These are phyloP conservation scores for Trichoderma aggressivum DNA, from an alignment of 2,329 filamentous ascomycete genomes.

Conservation along the genomic window DNA sequence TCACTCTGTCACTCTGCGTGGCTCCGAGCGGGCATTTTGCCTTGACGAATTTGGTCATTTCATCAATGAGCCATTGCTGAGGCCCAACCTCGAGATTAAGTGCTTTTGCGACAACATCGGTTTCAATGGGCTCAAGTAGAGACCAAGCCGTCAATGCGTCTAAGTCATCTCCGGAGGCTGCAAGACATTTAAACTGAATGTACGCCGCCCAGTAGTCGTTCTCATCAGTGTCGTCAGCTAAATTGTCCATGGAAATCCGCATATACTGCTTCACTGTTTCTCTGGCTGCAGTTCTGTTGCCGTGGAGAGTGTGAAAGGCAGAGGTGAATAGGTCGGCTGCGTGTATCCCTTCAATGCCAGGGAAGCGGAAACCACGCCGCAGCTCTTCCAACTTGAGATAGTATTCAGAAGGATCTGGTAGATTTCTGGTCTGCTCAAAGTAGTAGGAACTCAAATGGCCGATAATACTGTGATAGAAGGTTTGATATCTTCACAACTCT, in stretches of 20 bases:
- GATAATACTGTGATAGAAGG: background rate
- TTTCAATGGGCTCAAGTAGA: background rate
- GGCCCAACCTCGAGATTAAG: background rate
- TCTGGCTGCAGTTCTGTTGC: background rate
- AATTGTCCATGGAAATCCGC: background rate
- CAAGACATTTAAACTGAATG: background rate
- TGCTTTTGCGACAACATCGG: background rate
- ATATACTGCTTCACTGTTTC: background rate
- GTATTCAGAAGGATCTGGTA: background rate
- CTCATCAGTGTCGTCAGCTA: background rate
- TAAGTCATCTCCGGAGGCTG: background rate
- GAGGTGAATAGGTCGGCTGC: background rate
- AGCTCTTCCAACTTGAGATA: background rate
- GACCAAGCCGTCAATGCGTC: background rate
- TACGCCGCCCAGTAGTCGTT: background rate
- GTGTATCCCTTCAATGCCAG: background rate
- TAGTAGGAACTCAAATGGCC: background rate
- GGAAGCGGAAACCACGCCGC: background rate
- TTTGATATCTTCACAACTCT: background rate
- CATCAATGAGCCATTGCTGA: background rate
- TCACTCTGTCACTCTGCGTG: background rate
- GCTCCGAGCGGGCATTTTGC: background rate
- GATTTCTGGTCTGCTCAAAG: background rate
- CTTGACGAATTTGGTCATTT: background rate
- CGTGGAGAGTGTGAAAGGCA: background rate